A percentile compares a stretch with the other conserved stretches of the same genome.
These are phyloP conservation scores for Brassica nigra DNA, from an alignment of 345 rosid genomes.

Conservation along the genomic window DNA sequence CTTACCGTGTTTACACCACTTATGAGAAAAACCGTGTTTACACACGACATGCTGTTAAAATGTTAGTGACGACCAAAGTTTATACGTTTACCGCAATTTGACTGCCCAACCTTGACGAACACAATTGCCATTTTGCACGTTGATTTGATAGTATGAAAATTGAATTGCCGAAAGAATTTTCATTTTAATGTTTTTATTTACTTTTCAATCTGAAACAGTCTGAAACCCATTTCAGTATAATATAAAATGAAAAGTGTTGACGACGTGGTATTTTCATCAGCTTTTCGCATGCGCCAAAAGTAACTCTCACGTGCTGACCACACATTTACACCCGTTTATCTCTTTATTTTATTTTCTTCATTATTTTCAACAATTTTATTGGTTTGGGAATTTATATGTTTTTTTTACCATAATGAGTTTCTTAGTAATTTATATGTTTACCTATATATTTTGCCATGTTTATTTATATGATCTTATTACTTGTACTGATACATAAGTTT, in stretches of 20 bases:
- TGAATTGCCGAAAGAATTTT: slow-evolving; percentile 6
- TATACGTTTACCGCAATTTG: background rate
- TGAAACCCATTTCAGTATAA: slow-evolving; percentile 2
- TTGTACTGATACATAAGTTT: background rate
- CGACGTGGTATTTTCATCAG: slow-evolving; percentile 39
- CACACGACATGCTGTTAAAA: background rate
- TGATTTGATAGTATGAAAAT: background rate
- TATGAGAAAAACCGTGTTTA: background rate
- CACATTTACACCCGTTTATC: slow-evolving; percentile 42
- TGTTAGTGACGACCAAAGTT: background rate
- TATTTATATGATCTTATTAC: background rate
- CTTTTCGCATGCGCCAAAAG: slow-evolving; percentile 53
- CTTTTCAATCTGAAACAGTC: slow-evolving; percentile 10
- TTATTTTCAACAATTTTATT: background rate
- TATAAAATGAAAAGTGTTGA: slow-evolving; percentile 38
- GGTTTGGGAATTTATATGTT: background rate
- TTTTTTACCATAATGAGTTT: background rate
- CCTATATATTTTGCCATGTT: background rate
- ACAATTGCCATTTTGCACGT: background rate
- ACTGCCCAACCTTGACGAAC: background rate
- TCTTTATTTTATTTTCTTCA: slow-evolving; percentile 16
- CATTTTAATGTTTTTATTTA: background rate
- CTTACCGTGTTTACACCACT: background rate
- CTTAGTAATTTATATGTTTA: background rate
- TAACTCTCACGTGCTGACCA: slow-evolving; percentile 48